These are phyloP conservation scores for Misopates orontium DNA, from an alignment of 257 asterid genomes.

Conservation along the genomic window DNA sequence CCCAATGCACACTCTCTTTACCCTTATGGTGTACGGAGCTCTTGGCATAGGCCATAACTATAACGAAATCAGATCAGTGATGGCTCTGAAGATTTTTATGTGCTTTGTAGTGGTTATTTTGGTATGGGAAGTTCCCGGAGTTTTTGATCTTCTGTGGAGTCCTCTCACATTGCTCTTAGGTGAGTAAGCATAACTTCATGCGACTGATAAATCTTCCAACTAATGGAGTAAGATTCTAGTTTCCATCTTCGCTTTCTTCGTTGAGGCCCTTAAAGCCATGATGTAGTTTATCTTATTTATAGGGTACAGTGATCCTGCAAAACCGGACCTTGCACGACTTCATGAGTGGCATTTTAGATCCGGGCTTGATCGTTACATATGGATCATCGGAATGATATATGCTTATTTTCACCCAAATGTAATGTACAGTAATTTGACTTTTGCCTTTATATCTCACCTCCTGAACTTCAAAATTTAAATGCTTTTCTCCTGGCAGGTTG, in stretches of 20 bases:
- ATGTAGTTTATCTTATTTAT: slow-evolving; percentile 31
- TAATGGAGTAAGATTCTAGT: slow-evolving; percentile 19
- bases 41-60: slow-evolving; percentile 92
- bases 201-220: neutral
- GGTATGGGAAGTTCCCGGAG: slow-evolving; percentile 97
- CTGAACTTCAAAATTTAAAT: slow-evolving; percentile 23
- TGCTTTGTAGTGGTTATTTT: slow-evolving; percentile 86
- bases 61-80: slow-evolving; percentile 83
- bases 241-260: slow-evolving; percentile 7
- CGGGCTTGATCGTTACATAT: slow-evolving; percentile 87
- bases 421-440: slow-evolving; percentile 27
- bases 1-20: slow-evolving; percentile 98
- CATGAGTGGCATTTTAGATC: slow-evolving; percentile 98
- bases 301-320: slow-evolving; percentile 93
- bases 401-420: slow-evolving; percentile 87
- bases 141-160: slow-evolving; percentile 79
- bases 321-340: slow-evolving; percentile 81
- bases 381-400: slow-evolving; percentile 86
- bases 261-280: slow-evolving; percentile 23
- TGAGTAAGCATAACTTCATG: slow-evolving; percentile 33
- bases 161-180: slow-evolving; percentile 76
- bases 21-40: slow-evolving; percentile 96
- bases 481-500: slow-evolving; percentile 55
- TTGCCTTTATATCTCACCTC: neutral
- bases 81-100: slow-evolving; percentile 62